Percentiles rank a stretch among this genome's conserved stretches.
Evolutionary conservation across 2,329 filamentous ascomycete genomes (phyloP).

Genomic region (Fusarium dimerum): DNA sequence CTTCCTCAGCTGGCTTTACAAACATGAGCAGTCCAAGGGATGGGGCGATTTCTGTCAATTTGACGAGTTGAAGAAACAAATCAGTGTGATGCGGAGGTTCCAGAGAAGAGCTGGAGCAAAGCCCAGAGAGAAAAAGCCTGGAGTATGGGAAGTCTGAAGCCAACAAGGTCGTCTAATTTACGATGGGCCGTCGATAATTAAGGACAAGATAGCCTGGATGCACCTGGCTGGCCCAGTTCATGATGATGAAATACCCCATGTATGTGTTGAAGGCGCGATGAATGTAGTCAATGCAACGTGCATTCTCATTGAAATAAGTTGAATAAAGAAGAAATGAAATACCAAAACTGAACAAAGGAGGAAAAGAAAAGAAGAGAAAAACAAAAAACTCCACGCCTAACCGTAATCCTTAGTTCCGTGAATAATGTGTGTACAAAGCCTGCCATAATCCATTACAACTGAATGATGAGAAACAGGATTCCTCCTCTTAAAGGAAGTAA

Average conservation of each 20-base stretch:
- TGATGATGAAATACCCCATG: constrained; percentile 13
- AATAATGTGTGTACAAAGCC: constrained; percentile 21
- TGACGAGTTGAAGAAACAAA: constrained; percentile 2
- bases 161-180: neutral
- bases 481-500: constrained; percentile 72
- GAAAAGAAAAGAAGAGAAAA: no score
- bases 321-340: no score
- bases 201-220: neutral
- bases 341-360: neutral
- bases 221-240: constrained; percentile 13
- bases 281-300: constrained; percentile 3
- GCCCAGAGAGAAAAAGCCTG: constrained; percentile 5
- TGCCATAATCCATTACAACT: constrained; percentile 7
- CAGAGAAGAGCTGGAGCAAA: constrained; percentile 1
- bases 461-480: neutral
- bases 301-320: no score
- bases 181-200: neutral
- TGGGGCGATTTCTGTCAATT: constrained; percentile 16
- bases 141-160: constrained; percentile 10
- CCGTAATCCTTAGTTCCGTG: constrained; percentile 19
- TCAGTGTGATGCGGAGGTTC: constrained; percentile 9
- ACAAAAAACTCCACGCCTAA: constrained; percentile 27
- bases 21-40: constrained; percentile 1
- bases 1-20: constrained; percentile 10
- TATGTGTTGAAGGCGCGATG: neutral